These are phyloP conservation scores for Tuber umbilicatum DNA, from an alignment of 495 filamentous ascomycete species.

Conservation along the genomic window DNA sequence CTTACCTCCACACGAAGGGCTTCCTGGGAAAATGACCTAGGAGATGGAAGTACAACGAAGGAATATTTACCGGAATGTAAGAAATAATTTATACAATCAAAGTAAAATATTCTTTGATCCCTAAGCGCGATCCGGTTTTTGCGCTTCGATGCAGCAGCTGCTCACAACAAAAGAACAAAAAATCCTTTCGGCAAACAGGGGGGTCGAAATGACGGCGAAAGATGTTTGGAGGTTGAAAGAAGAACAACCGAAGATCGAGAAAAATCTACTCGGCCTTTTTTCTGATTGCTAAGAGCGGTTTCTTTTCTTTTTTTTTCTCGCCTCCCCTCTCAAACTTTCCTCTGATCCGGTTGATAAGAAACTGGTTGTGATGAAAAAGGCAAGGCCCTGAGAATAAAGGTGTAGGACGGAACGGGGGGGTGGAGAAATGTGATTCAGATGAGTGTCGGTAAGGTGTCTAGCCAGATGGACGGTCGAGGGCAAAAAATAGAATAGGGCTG, in stretches of 20 bases:
- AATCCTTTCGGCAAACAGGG: constrained; percentile 33
- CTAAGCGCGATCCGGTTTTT: constrained; percentile 23
- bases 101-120: constrained; percentile 5
- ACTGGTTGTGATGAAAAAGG: constrained; percentile 13
- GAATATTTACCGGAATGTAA: constrained; percentile 5
- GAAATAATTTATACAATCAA: constrained; percentile 1
- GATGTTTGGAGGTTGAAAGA: constrained; percentile 14
- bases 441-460: constrained; percentile 13
- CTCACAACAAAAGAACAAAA: constrained; percentile 31
- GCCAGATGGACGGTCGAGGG: constrained; percentile 12
- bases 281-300: constrained; percentile 6
- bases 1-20: background rate
- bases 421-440: constrained; percentile 28
- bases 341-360: constrained; percentile 32
- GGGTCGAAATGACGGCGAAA: constrained; percentile 16
- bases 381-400: constrained; percentile 26
- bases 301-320: constrained; percentile 15
- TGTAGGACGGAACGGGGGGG: constrained; percentile 18
- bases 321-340: constrained; percentile 7
- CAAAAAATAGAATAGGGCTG: constrained; percentile 33
- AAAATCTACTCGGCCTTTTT: constrained; percentile 25
- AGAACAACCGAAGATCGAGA: constrained; percentile 17
- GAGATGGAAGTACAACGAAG: background rate
- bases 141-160: constrained; percentile 29
- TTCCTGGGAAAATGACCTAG: constrained; percentile 3